Base-by-base conservation (phyloP, 2,329 filamentous ascomycete genomes). In the Rhynchosporium graminicola region DNA sequence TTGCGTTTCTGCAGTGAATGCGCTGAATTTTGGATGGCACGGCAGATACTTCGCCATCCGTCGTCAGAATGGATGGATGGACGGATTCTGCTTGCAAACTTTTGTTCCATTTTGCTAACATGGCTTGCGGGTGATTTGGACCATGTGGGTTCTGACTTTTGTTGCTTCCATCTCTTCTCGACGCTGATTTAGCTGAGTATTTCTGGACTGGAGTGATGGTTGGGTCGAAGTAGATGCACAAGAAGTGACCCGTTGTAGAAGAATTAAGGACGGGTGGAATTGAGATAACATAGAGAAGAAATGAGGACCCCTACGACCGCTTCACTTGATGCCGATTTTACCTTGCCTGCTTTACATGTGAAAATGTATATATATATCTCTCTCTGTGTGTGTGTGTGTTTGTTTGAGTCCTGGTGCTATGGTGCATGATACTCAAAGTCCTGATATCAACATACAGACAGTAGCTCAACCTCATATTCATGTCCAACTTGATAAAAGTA, bases 101-200 rank as follows among this genome's bases (percentile, higher is more conserved):
- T 13, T 33, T 33, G 26, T 57, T 45, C 15, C 5, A 45, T 31
- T 46, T 13, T 36, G 31, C 40, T 33, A 46, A n/a, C 54, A 57
- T 57, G 28, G 54, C 54, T 33, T 57, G 54, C 54, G 54, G 54
- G 54, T 48, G 45, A 42, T 48, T 40, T 43, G 56, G 56, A 38
- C 28, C 26, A 0, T 29, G 4, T 7, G 1, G 31, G 36, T 26
- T 20, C 36, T 26, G n/a, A 28, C 33, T 13, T 42, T 52, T 36
- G 26, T 54, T 33, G n/a, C 12, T 54, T 40, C 7, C 7, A 1
- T 54, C 7, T 54, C 8, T 38, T 42, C 36, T 26, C 26, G 3
- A n/a, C 50, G 33, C n/a, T 40, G 51, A 20, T 54, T 54, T 28
- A 20, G 36, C 51, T 54, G n/a, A 29, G 51, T n/a, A n/a, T 36